phyloP scores from a whole-genome alignment of 345 rosid species.

The Eutrema heterophyllum region DNA sequence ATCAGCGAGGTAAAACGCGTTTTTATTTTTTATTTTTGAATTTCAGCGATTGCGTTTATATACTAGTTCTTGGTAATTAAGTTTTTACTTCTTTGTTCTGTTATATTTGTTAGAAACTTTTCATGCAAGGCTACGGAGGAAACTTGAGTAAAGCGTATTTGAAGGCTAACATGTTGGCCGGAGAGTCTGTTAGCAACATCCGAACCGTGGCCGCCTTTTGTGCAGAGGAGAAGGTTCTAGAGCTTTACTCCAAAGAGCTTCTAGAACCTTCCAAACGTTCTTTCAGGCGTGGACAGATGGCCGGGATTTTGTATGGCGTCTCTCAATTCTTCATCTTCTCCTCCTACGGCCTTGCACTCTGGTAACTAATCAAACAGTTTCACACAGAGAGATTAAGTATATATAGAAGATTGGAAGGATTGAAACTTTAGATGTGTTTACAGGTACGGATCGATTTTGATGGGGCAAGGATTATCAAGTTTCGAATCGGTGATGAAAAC shows the following conservation, averaged over 20 bases:
- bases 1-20: slow-evolving; percentile 79
- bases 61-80: not conserved
- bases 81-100: not conserved
- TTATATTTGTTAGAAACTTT: slow-evolving; percentile 58
- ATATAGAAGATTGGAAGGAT: not conserved
- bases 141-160: slow-evolving; percentile 92
- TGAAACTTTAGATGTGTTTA: not conserved
- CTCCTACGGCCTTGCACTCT: slow-evolving; percentile 87
- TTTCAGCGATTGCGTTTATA: not conserved
- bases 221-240: slow-evolving; percentile 77
- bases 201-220: slow-evolving; percentile 97
- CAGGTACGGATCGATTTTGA: slow-evolving; percentile 45
- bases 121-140: slow-evolving; percentile 96
- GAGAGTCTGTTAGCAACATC: slow-evolving; percentile 85
- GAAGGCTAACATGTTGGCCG: slow-evolving; percentile 93
- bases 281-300: slow-evolving; percentile 82
- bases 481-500: slow-evolving; percentile 86
- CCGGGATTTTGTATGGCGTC: slow-evolving; percentile 80
- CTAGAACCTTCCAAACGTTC: slow-evolving; percentile 71
- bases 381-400: not conserved
- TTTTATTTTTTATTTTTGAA: no score
- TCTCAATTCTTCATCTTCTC: slow-evolving; percentile 99
- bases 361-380: slow-evolving; percentile 29
- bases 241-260: slow-evolving; percentile 68
- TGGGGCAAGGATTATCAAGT: slow-evolving; percentile 73